These are phyloP conservation scores for Saccharomyces hybrid DNA, from an alignment of 1,139 yeast genomes.

Conservation along the genomic window DNA sequence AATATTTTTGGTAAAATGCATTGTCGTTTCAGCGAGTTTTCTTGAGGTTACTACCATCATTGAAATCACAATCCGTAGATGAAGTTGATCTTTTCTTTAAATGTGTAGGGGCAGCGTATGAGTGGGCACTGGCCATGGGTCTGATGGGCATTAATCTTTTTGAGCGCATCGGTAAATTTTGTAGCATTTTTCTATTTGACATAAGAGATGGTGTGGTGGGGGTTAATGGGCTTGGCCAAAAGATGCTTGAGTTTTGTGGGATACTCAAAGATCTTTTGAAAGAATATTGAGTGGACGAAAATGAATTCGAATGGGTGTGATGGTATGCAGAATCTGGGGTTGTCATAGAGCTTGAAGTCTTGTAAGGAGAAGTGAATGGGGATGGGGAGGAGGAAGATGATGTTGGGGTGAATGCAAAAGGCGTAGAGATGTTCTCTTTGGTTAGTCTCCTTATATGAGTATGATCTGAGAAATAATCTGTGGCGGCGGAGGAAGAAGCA, in stretches of 20 bases:
- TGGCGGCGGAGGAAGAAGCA: not conserved
- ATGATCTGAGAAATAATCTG: not conserved
- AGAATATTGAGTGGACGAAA: conserved; percentile 7
- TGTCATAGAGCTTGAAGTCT: not conserved
- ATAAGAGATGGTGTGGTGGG: conserved; percentile 21
- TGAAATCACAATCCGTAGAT: conserved; percentile 23
- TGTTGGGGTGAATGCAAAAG: conserved; percentile 4
- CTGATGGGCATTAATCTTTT: conserved; percentile 1
- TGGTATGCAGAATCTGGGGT: conserved; percentile 2
- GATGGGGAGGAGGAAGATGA: conserved; percentile 14
- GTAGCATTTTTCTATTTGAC: conserved; percentile 10
- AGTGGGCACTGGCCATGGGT: not conserved
- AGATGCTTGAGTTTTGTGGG: conserved; percentile 4
- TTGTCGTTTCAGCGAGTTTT: conserved; percentile 12
- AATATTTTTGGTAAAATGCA: not conserved
- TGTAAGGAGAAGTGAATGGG: conserved; percentile 12
- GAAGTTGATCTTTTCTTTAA: conserved; percentile 22
- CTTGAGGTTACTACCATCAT: conserved; percentile 13
- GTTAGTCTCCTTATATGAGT: not conserved
- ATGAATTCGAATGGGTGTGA: not conserved
- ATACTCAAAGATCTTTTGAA: conserved; percentile 5
- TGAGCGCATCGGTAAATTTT: not conserved
- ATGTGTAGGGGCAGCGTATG: not conserved
- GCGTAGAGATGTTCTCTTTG: conserved; percentile 6
- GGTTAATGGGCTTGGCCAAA: conserved; percentile 14